These are phyloP conservation scores for Silene noctiflora DNA, from an alignment of 179 eudicot genomes.

Conservation along the genomic window DNA sequence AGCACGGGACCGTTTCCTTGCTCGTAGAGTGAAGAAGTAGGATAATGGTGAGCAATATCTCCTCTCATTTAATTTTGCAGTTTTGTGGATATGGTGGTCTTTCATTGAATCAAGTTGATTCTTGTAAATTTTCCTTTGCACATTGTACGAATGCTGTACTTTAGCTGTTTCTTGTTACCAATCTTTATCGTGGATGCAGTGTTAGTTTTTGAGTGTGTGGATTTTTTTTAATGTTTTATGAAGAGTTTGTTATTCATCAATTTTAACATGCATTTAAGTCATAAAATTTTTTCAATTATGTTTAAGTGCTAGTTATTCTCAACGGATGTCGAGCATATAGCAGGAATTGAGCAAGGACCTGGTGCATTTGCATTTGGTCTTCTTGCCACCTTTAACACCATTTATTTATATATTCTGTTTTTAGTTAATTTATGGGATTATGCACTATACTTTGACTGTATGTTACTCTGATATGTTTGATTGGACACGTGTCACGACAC, in stretches of 20 bases:
- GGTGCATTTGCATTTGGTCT: too few relatives aligned
- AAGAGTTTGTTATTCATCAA: not conserved
- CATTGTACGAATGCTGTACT: not conserved
- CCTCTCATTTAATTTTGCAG: not conserved
- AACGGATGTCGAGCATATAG: too few relatives aligned
- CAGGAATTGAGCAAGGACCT: too few relatives aligned
- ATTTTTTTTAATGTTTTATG: not conserved
- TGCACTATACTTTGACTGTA: too few relatives aligned
- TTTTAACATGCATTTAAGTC: not conserved
- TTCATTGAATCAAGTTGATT: not conserved
- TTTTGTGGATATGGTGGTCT: not conserved
- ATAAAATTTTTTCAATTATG: too few relatives aligned
- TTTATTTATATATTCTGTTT: too few relatives aligned
- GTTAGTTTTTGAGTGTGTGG: not conserved
- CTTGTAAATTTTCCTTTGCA: not conserved
- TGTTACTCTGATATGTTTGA: too few relatives aligned
- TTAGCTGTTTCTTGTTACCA: not conserved
- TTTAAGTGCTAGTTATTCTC: too few relatives aligned
- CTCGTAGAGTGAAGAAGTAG: conserved; percentile 72
- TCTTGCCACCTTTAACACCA: too few relatives aligned
- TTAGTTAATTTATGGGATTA: too few relatives aligned
- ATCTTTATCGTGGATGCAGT: not conserved
- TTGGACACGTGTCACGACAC: too few relatives aligned
- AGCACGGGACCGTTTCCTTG: conserved; percentile 89
- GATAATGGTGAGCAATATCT: conserved; percentile 18